Evolutionary conservation across 2,329 filamentous ascomycete species (phyloP), one percentile per base, ranked within the genome.

Genomic region (Pseudovirgaria hyperparasitica): DNA sequence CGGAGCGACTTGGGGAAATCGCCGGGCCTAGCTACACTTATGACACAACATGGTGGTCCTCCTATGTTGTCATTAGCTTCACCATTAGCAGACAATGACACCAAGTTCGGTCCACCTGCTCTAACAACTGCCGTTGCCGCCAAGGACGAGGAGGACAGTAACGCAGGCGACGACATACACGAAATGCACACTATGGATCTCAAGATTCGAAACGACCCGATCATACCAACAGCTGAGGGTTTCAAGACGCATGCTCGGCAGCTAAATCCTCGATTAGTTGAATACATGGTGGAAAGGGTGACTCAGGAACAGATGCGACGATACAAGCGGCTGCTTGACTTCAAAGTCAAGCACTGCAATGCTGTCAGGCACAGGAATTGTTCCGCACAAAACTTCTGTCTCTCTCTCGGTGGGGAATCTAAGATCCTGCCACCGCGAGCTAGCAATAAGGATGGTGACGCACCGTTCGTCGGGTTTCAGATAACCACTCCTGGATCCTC

Each of bases 221-320:
- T 87, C 33, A 66, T 73, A 7, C 80, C 85, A 1, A 85, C 72
- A 11, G 57, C 76, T 14, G 69, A 75, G 33, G 85, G 85, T 0
- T 93, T 93, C 55, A 74, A 72, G 38, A 64, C 71, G 14, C 79
- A 92, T 43, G 69, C 87, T 11, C 57, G 73, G 23, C 65, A 70
- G 32, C 57, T 92, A 22, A 92, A 92, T 43, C 82, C 82, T n/a
- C 58, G 64, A 8, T 60, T 92, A 31, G 60, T 62, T n/a, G 57
- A 64, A 6, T 64, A 73, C 50, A 63, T 94, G 36, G 70, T 87
- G 9, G 79, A 90, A 16, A 75, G 85, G 23, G 79, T 93, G 39
- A 81, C 80, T 0, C 70, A 82, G 37, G 84, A 92, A 43, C 82
- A 93, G 49, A 61, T 77, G 24, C 62, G 73, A 32, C 72, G 85